These are phyloP conservation scores for Plantago ovata DNA, from an alignment of 257 asterid genomes.

Conservation along the genomic window DNA sequence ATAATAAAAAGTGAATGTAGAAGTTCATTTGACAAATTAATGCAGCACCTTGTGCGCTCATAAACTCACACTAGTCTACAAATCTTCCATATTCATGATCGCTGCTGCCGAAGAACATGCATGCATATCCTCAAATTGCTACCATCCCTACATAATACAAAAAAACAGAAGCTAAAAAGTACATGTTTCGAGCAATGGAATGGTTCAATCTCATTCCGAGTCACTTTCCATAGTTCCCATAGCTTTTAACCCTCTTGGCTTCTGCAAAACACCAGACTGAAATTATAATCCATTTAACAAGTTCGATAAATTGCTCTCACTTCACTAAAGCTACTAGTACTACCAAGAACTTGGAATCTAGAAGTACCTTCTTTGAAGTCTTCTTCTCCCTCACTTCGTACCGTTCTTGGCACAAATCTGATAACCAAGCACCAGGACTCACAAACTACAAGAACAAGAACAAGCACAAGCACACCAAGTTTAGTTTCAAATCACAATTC, in stretches of 20 bases:
- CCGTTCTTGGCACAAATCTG: constrained; percentile 75
- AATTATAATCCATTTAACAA: not conserved
- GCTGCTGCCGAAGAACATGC: no score
- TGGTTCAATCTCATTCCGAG: constrained; percentile 49
- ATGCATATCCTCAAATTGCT: not conserved
- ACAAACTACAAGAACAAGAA: constrained; percentile 27
- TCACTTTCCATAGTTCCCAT: constrained; percentile 80
- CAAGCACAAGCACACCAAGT: no score
- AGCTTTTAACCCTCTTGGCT: constrained; percentile 71
- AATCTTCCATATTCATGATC: not conserved
- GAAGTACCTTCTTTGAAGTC: constrained; percentile 54
- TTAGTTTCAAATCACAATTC: not conserved
- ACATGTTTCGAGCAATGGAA: not conserved
- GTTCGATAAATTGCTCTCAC: not conserved
- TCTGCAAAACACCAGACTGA: constrained; percentile 31
- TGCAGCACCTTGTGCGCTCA: not conserved
- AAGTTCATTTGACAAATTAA: no score
- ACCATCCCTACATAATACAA: constrained; percentile 12
- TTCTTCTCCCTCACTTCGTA: constrained; percentile 86
- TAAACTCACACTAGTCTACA: constrained; percentile 7
- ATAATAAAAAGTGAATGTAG: no score
- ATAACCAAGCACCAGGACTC: constrained; percentile 77
- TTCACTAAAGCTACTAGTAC: not conserved
- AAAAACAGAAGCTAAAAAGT: constrained; percentile 20
- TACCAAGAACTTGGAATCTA: not conserved